Percentiles rank a stretch among this genome's conserved stretches.
phyloP scores from a whole-genome alignment of 257 asterid genomes.

The Mitragyna speciosa region DNA sequence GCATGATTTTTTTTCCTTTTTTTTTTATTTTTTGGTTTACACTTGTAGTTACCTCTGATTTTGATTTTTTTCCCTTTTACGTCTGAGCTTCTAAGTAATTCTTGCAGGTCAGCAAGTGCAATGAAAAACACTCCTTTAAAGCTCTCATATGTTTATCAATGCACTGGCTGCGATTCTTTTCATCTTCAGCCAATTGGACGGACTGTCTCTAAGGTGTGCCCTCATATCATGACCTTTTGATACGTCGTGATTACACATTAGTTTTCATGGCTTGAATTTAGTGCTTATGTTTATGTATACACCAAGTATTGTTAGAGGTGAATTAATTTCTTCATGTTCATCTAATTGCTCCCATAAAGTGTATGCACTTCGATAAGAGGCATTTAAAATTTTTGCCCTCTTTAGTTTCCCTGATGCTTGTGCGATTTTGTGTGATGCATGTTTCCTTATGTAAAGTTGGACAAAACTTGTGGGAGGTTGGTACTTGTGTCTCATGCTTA shows the following conservation, averaged over 20 bases:
- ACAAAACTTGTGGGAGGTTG: neutral
- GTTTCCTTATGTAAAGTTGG: neutral
- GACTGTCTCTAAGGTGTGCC: slow-evolving; percentile 69
- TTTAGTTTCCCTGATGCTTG: neutral
- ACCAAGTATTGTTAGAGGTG: neutral
- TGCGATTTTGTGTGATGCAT: neutral
- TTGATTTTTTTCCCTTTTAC: neutral
- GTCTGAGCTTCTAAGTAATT: slow-evolving; percentile 25
- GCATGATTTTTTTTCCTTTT: neutral
- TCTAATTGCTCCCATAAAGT: neutral
- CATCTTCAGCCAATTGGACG: slow-evolving; percentile 95
- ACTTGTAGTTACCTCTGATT: neutral
- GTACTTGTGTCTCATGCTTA: neutral
- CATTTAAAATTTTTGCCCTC: neutral
- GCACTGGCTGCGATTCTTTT: slow-evolving; percentile 94
- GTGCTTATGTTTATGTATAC: neutral
- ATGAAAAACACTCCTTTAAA: slow-evolving; percentile 94
- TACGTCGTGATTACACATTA: neutral
- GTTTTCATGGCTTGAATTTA: neutral
- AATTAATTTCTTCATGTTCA: neutral
- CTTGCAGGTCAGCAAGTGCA: slow-evolving; percentile 86
- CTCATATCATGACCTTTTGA: slow-evolving; percentile 1
- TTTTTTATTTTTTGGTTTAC: neutral
- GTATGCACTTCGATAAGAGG: neutral
- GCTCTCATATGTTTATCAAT: slow-evolving; percentile 90